Evolutionary conservation across 2,329 filamentous ascomycete genomes (phyloP).

Genomic region (Trematosphaeria pertusa): DNA sequence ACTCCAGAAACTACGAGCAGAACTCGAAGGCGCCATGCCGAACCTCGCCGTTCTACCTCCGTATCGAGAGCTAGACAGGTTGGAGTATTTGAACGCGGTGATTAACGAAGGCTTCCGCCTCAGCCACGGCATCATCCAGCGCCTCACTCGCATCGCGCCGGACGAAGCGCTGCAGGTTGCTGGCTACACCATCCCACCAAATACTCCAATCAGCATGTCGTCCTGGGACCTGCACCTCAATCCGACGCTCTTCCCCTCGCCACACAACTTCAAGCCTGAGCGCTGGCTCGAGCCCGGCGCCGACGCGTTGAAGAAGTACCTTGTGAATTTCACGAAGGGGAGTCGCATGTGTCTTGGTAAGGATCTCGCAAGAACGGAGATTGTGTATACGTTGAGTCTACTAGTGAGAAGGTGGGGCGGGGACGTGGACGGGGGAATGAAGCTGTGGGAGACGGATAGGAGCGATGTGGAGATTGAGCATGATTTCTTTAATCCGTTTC

Average conservation of each 20-base stretch:
- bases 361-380: slow-evolving; percentile 38
- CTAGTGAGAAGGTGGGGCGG: slow-evolving; percentile 12
- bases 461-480: slow-evolving; percentile 25
- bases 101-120: slow-evolving; percentile 33
- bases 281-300: slow-evolving; percentile 31
- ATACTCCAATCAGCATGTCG: slow-evolving; percentile 36
- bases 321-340: slow-evolving; percentile 49
- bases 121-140: slow-evolving; percentile 28
- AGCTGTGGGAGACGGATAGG: slow-evolving; percentile 29
- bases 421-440: slow-evolving; percentile 10
- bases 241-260: slow-evolving; percentile 25
- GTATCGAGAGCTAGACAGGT: slow-evolving; percentile 12
- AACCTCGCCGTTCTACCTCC: neutral
- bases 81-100: slow-evolving; percentile 29
- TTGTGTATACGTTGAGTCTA: slow-evolving; percentile 23
- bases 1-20: slow-evolving; percentile 19
- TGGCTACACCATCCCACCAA: slow-evolving; percentile 21
- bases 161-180: slow-evolving; percentile 21
- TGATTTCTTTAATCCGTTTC: slow-evolving; percentile 35
- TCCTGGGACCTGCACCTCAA: slow-evolving; percentile 24
- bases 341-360: slow-evolving; percentile 52
- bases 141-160: slow-evolving; percentile 27
- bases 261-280: slow-evolving; percentile 29
- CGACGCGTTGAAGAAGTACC: slow-evolving; percentile 36
- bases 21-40: slow-evolving; percentile 22